Conservation (phyloP, 164 flowering plant species). For the Warburgia ugandensis region DNA sequence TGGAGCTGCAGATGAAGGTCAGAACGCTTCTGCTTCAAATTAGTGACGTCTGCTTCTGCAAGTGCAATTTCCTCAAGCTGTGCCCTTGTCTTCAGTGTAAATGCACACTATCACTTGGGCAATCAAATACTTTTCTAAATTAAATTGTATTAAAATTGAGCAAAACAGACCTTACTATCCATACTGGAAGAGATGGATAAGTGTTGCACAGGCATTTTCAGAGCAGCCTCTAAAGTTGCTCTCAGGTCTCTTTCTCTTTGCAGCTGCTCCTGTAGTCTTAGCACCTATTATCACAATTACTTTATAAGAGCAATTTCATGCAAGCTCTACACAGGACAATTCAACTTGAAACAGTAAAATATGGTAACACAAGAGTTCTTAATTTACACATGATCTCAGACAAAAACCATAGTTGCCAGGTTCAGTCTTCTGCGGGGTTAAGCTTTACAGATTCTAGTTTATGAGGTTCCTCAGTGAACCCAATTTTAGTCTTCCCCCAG, state of each 20-base stretch:
- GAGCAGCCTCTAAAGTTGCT: constrained; percentile 60
- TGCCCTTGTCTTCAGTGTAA: constrained; percentile 46
- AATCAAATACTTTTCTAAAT: constrained; percentile 2
- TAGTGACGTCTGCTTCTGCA: constrained; percentile 56
- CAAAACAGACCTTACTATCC: constrained; percentile 57
- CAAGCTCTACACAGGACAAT: no score
- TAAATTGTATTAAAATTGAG: constrained; percentile 4
- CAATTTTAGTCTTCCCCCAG: no score
- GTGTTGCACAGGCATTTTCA: constrained; percentile 24
- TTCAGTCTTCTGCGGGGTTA: no score
- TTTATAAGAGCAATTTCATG: constrained; percentile 2
- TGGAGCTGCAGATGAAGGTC: constrained; percentile 50
- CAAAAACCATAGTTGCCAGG: no score
- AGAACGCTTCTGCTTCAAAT: constrained; percentile 61
- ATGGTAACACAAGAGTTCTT: no score
- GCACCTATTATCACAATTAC: constrained; percentile 40
- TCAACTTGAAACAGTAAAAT: no score
- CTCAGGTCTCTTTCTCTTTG: constrained; percentile 67
- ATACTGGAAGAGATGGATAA: constrained; percentile 26
- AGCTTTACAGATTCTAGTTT: no score
- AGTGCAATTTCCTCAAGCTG: constrained; percentile 57
- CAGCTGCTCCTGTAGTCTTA: constrained; percentile 63
- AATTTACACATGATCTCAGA: no score
- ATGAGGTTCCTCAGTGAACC: no score
- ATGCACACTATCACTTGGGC: constrained; percentile 12